Conservation (phyloP, 352 stramenopile species). For the Phytophthora ohioensis region DNA sequence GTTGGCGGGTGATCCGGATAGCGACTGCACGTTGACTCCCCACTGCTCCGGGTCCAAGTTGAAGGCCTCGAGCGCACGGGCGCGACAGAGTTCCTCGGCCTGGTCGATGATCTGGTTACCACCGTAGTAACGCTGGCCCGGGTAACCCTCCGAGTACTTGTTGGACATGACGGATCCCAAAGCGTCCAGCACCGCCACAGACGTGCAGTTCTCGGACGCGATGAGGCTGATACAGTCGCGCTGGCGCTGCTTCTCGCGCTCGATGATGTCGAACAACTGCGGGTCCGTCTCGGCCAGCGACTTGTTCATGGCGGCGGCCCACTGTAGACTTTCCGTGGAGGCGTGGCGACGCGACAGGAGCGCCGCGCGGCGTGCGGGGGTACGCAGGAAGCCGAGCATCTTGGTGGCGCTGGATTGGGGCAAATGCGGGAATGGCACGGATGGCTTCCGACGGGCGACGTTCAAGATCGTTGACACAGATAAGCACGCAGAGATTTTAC, state of each 20-base stretch:
- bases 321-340: slow-evolving; percentile 69
- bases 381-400: slow-evolving; percentile 41
- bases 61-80: slow-evolving; percentile 97
- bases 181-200: slow-evolving; percentile 96
- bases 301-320: slow-evolving; percentile 90
- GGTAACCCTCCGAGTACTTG: slow-evolving; percentile 99
- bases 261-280: slow-evolving; percentile 95
- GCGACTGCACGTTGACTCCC: slow-evolving; percentile 97
- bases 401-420: slow-evolving; percentile 8
- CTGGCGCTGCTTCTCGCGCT: slow-evolving; percentile 98
- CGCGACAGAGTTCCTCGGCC: slow-evolving; percentile 97
- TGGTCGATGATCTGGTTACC: slow-evolving; percentile 99
- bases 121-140: slow-evolving; percentile 95
- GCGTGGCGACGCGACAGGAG: slow-evolving; percentile 48
- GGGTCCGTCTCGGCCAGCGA: slow-evolving; percentile 92
- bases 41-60: slow-evolving; percentile 96
- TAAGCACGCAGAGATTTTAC: slow-evolving; percentile 9
- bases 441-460: slow-evolving; percentile 3
- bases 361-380: slow-evolving; percentile 26
- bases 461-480: slow-evolving; percentile 8
- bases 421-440: slow-evolving; percentile 33
- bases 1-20: slow-evolving; percentile 98
- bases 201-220: slow-evolving; percentile 99
- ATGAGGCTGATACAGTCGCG: slow-evolving; percentile 98
- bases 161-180: slow-evolving; percentile 99